Percentiles rank a stretch among this genome's conserved stretches.
These are phyloP conservation scores for Nitzschia sp. DNA, from an alignment of 108 stramenopile genomes.

Conservation along the genomic window DNA sequence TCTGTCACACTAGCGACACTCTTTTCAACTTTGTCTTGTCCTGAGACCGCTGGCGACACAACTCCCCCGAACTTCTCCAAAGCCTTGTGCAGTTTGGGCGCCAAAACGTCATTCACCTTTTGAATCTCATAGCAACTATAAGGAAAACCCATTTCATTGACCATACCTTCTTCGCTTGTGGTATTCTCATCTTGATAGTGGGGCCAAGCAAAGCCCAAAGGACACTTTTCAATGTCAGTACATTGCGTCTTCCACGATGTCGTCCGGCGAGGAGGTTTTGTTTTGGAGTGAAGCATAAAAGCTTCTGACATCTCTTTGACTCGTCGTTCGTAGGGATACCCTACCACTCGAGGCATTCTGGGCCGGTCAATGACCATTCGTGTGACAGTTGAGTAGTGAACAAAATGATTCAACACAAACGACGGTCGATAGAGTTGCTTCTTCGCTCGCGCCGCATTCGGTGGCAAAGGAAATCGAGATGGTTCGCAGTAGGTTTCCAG, in stretches of 20 bases:
- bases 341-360: constrained; percentile 24
- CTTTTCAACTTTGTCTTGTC: background rate
- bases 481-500: constrained; percentile 73
- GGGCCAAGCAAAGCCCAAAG: constrained; percentile 13
- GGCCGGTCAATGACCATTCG: constrained; percentile 27
- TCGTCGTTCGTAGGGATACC: constrained; percentile 33
- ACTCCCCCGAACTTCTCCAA: background rate
- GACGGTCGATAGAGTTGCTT: constrained; percentile 79
- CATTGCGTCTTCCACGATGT: constrained; percentile 8
- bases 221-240: background rate
- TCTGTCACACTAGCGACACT: background rate
- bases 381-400: constrained; percentile 81
- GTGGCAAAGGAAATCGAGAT: constrained; percentile 59
- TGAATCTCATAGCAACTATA: constrained; percentile 19
- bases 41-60: background rate
- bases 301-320: constrained; percentile 66
- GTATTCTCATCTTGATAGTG: background rate
- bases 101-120: background rate
- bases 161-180: background rate
- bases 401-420: constrained; percentile 74
- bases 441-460: constrained; percentile 61
- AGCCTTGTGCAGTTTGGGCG: background rate
- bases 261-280: constrained; percentile 29
- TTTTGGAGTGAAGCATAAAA: constrained; percentile 79
- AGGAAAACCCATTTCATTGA: constrained; percentile 7